Evolutionary conservation across 768 basidiomycete species (phyloP).

Genomic region (Paxillus ammoniavirescens): DNA sequence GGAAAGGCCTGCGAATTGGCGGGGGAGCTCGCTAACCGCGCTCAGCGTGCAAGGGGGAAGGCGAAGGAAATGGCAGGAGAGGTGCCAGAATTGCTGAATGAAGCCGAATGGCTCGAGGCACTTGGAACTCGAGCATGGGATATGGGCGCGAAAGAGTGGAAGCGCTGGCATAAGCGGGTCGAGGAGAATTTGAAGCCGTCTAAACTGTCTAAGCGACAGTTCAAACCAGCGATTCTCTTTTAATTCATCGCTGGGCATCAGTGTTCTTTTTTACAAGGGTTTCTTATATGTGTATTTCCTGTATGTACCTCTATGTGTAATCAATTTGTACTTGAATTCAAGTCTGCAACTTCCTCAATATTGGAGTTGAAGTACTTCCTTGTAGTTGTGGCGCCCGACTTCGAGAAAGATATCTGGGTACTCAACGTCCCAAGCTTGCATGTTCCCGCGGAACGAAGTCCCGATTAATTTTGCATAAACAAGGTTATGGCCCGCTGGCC

Average conservation of each 20-base stretch:
- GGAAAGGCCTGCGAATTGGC: constrained; percentile 42
- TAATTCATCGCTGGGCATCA: background rate
- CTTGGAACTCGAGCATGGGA: constrained; percentile 17
- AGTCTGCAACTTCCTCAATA: too few species aligned
- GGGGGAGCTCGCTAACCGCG: constrained; percentile 35
- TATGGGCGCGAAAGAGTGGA: constrained; percentile 8
- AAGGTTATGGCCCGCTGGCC: too few species aligned
- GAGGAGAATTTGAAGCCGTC: constrained; percentile 5
- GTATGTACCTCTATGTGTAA: constrained; percentile 23
- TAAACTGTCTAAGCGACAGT: constrained; percentile 14
- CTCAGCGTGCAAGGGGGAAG: constrained; percentile 42
- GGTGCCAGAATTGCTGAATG: constrained; percentile 23
- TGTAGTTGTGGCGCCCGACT: too few species aligned
- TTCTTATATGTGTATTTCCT: background rate
- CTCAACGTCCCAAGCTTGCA: too few species aligned
- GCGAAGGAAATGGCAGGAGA: constrained; percentile 44
- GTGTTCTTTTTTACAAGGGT: background rate
- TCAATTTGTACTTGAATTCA: background rate
- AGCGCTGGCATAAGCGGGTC: constrained; percentile 21
- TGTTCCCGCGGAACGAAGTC: too few species aligned
- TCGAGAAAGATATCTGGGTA: too few species aligned
- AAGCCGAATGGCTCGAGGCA: constrained; percentile 18
- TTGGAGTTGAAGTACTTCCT: too few species aligned
- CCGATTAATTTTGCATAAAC: too few species aligned
- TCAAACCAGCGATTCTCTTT: constrained; percentile 11